Base-by-base conservation (phyloP, 148 eudicot genomes). In the Pharnaceum exiguum region DNA sequence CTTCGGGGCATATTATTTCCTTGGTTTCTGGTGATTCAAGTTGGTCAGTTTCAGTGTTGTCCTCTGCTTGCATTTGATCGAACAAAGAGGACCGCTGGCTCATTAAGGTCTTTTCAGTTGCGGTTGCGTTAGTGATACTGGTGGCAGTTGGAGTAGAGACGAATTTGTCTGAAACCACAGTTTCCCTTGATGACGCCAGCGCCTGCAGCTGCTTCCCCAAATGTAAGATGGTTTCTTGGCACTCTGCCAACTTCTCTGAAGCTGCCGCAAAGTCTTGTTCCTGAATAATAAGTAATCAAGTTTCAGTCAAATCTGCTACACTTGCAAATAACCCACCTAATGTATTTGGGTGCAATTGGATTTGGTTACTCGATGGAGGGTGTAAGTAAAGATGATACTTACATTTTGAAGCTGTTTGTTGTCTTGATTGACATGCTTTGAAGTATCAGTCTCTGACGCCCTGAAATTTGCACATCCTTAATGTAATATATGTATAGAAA, bases 221-320 rank as follows among this genome's bases (percentile, higher is more conserved):
- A 62, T 84, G 71, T 30, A 75, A 60, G 50, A 90, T 80, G 55
- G 86, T 85, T 68, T 91, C 94, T 75, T 87, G 94, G 70, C 97
- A 88, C 71, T 93, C 86, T 30, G 88, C 96, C 61, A 87, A 60
- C 81, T 81, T 91, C 42, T 91, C 86, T 47, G 97, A 85, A 55
- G 96, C 96, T 64, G 84, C 74, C 36, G 79, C 50, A 24, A 84
- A 73, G 61, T 85, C 96, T 74, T 69, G 55, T 55, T 80, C 93
- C 97, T 91, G 24, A 59, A 79, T 33, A 48, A 18, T 29, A 49
- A 51, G n/a, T n/a, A n/a, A 38, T 50, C 23, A 18, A 30, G 21
- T 63, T 55, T 40, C n/a, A 16, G 28, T 30, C 9, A 28, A 11
- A 4, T 29, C 26, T 10, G 26, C 15, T 1, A 22, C 4, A 39